Conservation (phyloP, 208 protist species). For the Leishmania braziliensis region DNA sequence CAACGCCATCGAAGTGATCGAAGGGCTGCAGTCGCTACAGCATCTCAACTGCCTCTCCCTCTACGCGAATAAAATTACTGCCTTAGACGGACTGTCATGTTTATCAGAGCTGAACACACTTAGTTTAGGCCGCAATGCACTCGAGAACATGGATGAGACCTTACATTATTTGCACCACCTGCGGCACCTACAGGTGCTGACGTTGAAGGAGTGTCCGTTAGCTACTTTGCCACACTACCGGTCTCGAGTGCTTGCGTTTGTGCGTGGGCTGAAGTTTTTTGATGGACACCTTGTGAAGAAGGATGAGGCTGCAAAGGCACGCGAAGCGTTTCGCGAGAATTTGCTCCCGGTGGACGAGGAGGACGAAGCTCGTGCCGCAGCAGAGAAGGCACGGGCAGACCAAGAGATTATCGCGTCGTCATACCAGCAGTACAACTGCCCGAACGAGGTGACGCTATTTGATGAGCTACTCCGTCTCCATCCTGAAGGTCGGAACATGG, state of each 20-base stretch:
- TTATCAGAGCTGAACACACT: constrained; percentile 83
- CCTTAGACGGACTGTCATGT: constrained; percentile 66
- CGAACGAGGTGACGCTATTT: constrained; percentile 73
- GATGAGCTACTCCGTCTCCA: constrained; percentile 74
- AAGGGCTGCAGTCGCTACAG: constrained; percentile 77
- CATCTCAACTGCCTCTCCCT: constrained; percentile 92
- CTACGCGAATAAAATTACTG: constrained; percentile 86
- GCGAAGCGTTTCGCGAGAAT: constrained; percentile 85
- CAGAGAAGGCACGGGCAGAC: constrained; percentile 46
- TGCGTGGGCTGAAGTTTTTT: constrained; percentile 70
- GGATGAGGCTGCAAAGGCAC: constrained; percentile 50
- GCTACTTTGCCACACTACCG: constrained; percentile 65
- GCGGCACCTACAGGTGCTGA: constrained; percentile 79
- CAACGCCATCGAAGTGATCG: constrained; percentile 93
- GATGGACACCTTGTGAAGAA: constrained; percentile 57
- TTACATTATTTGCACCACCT: constrained; percentile 81
- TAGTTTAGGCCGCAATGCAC: constrained; percentile 93
- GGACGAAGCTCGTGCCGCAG: constrained; percentile 51
- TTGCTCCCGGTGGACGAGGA: constrained; percentile 81
- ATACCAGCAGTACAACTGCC: constrained; percentile 84
- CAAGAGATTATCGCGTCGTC: constrained; percentile 41
- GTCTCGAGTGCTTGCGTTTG: constrained; percentile 69
- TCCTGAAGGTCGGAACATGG: constrained; percentile 59
- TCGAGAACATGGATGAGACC: constrained; percentile 88
- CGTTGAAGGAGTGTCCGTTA: constrained; percentile 74